Base-by-base conservation (phyloP, 441 rosid genomes). In the Sinapis alba region DNA sequence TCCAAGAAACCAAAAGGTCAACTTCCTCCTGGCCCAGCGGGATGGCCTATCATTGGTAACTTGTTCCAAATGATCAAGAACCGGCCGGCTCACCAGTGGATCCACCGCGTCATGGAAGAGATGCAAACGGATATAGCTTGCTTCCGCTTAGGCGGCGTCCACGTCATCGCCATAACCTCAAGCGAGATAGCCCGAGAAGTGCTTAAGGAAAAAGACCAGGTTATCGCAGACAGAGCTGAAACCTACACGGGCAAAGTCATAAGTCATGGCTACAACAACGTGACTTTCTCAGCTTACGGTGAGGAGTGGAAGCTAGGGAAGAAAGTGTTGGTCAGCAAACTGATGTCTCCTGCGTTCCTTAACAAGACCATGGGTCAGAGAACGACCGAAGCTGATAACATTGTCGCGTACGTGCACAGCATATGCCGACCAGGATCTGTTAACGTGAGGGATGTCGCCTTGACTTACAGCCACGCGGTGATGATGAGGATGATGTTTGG, bases 31-130 rank as follows among this genome's bases (percentile, higher is more conserved):
- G 83, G 89, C 0, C 90, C 90, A 23, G 19, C 11, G n/a, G 79
- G 85, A 1, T 82, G 88, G 86, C 90, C 88, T 0, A 3, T 87
- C 3, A 3, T 89, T n/a, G 88, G 91, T 1, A 78, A 76, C 79
- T 65, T 85, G 2, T 82, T 78, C 0, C 62, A 69, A 12, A 54
- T 88, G 76, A 27, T 78, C 3, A 23, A 1, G 28, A 75, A 74
- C 62, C 76, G 68, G 45, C 89, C 86, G 0, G 3, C 19, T 2
- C 79, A 65, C 62, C 58, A 70, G 26, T 85, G 93, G 91, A 82
- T 89, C 4, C 84, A 81, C 65, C 9, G 50, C 11, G 34, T 79
- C 68, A 88, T 86, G 89, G 61, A 80, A 5, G 72, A 80, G 19
- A 68, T 76, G 74, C 65, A 74, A 54, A 85, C 87, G 2, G 86